phyloP scores from a whole-genome alignment of 176 grass and related monocot species.

The Oryza punctata region DNA sequence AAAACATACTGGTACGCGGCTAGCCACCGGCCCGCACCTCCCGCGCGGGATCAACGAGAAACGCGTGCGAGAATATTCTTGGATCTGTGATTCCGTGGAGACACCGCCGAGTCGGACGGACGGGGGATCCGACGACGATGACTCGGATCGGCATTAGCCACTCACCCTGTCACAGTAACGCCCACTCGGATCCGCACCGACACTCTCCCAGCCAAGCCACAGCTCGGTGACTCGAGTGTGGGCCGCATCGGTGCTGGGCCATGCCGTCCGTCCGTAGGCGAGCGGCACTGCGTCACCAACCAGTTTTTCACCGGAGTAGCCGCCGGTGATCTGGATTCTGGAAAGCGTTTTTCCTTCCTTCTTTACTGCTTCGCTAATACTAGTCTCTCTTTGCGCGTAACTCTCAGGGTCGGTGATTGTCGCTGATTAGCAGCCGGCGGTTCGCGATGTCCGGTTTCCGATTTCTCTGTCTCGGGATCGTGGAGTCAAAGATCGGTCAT shows the following conservation, averaged over 20 bases:
- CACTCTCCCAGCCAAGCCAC: not conserved
- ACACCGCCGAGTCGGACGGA: not conserved
- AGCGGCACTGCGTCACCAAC: too few species aligned
- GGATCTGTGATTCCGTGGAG: too few species aligned
- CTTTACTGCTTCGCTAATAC: not conserved
- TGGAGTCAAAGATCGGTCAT: not conserved
- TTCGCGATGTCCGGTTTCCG: not conserved
- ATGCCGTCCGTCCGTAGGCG: too few species aligned
- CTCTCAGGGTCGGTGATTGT: not conserved
- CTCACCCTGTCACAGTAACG: not conserved
- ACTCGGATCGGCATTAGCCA: conserved; percentile 7
- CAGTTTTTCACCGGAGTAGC: too few species aligned
- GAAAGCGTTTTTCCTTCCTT: not conserved
- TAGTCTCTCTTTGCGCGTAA: not conserved
- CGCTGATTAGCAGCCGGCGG: not conserved
- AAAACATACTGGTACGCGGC: not conserved
- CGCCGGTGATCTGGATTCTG: not conserved
- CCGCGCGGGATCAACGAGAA: not conserved
- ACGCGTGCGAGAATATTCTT: too few species aligned
- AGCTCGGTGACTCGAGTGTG: not conserved
- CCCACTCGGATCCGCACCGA: not conserved
- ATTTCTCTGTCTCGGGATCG: not conserved
- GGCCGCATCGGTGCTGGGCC: too few species aligned
- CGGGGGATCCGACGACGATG: not conserved
- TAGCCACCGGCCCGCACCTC: too few species aligned